Conservation (phyloP, 2,329 filamentous ascomycete species). For the Monosporascus ibericus region DNA sequence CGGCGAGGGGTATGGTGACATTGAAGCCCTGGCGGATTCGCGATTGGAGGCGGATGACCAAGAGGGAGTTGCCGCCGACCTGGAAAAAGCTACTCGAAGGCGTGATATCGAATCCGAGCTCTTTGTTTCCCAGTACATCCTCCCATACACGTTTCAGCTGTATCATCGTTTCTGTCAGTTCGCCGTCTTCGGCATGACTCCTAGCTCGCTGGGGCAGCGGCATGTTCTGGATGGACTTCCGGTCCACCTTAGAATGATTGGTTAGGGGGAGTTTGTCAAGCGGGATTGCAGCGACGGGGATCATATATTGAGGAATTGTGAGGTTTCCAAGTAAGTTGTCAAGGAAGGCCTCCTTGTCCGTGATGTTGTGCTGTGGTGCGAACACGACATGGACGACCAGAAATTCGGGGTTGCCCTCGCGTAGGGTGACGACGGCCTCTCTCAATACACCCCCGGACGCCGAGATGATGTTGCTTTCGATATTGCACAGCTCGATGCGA, state of each 20-base stretch:
- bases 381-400: conserved; percentile 25
- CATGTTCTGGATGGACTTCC: conserved; percentile 4
- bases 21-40: too few species aligned
- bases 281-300: background rate
- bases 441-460: conserved; percentile 2
- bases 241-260: conserved; percentile 8
- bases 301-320: conserved; percentile 12
- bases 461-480: conserved; percentile 21
- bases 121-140: background rate
- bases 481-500: conserved; percentile 31
- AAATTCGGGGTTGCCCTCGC: conserved; percentile 3
- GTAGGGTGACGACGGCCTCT: conserved; percentile 10
- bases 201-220: conserved; percentile 2
- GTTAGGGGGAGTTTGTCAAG: conserved; percentile 8
- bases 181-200: too few species aligned
- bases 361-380: background rate
- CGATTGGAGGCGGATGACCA: too few species aligned
- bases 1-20: too few species aligned
- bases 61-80: too few species aligned
- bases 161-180: conserved; percentile 2
- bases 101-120: too few species aligned
- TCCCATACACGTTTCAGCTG: conserved; percentile 3
- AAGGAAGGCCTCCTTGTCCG: conserved; percentile 6
- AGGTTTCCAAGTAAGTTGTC: conserved; percentile 1
- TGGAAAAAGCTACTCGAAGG: too few species aligned